Evolutionary conservation across 768 basidiomycete species (phyloP).

Genomic region (Crassisporium funariophilum): DNA sequence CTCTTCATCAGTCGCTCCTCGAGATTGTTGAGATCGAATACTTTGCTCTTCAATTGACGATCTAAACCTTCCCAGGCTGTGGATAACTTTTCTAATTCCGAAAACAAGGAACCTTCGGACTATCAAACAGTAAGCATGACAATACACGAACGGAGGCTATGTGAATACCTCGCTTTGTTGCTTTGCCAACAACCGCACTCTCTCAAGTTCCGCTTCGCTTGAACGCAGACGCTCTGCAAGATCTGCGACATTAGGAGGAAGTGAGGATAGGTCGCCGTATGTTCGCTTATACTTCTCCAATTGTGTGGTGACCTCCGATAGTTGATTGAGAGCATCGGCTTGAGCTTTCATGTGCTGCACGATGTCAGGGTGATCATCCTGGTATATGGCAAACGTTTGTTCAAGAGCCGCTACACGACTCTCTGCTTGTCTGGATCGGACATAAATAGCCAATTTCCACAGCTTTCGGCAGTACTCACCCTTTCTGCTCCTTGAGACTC

Average conservation of each 20-base stretch:
- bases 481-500: slow-evolving; percentile 53
- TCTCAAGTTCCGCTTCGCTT: slow-evolving; percentile 70
- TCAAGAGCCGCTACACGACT: slow-evolving; percentile 52
- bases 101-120: slow-evolving; percentile 76
- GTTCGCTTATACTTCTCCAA: slow-evolving; percentile 63
- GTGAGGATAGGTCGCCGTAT: slow-evolving; percentile 56
- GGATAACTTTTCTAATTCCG: slow-evolving; percentile 85
- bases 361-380: slow-evolving; percentile 55
- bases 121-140: slow-evolving; percentile 29
- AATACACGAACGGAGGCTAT: slow-evolving; percentile 4
- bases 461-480: slow-evolving; percentile 40
- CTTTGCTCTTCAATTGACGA: slow-evolving; percentile 78
- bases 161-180: slow-evolving; percentile 63
- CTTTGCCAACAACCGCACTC: slow-evolving; percentile 59
- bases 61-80: slow-evolving; percentile 86
- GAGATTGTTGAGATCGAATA: slow-evolving; percentile 73
- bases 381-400: slow-evolving; percentile 48
- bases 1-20: slow-evolving; percentile 74
- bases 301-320: slow-evolving; percentile 46
- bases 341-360: slow-evolving; percentile 51
- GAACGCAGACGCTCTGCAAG: slow-evolving; percentile 57
- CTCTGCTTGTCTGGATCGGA: slow-evolving; percentile 50
- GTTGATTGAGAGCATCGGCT: slow-evolving; percentile 49
- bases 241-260: slow-evolving; percentile 51
- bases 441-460: slow-evolving; percentile 11